Evolutionary conservation across 768 basidiomycete genomes (phyloP).

Genomic region (Lanmaoa pseudosensibilis): DNA sequence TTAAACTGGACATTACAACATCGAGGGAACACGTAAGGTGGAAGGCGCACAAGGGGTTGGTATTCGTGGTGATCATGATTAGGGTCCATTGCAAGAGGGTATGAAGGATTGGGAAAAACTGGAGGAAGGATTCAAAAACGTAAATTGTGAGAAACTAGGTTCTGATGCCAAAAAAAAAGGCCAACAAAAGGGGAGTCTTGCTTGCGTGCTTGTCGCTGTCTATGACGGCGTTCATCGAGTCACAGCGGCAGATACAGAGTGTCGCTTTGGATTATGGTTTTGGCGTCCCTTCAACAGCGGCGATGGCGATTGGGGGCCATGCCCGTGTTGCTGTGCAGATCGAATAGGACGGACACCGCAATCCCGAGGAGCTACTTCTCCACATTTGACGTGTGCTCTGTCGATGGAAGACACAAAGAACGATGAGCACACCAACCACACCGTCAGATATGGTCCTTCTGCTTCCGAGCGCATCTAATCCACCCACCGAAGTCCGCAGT

Average conservation of each 20-base stretch:
- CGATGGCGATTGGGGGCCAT: constrained; percentile 21
- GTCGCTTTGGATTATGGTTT: constrained; percentile 29
- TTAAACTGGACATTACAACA: constrained; percentile 22
- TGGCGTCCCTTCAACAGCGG: constrained; percentile 30
- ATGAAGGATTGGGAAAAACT: constrained; percentile 2
- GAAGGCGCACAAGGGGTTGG: constrained; percentile 10
- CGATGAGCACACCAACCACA: constrained; percentile 4
- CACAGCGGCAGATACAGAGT: constrained; percentile 22
- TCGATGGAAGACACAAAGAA: constrained; percentile 15
- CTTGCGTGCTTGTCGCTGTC: constrained; percentile 18
- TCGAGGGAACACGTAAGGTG: neutral
- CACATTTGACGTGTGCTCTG: constrained; percentile 86
- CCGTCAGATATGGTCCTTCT: constrained; percentile 19
- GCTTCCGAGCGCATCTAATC: constrained; percentile 9
- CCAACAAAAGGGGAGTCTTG: neutral
- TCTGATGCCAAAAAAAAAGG: constrained; percentile 8
- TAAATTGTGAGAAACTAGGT: constrained; percentile 11
- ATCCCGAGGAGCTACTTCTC: constrained; percentile 76
- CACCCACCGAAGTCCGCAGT: constrained; percentile 73
- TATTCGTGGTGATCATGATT: constrained; percentile 16
- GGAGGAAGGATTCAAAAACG: constrained; percentile 2
- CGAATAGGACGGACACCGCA: constrained; percentile 59
- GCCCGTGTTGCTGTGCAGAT: constrained; percentile 28
- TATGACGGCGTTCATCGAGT: constrained; percentile 25
- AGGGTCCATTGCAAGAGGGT: constrained; percentile 23